Evolutionary conservation across 2,329 filamentous ascomycete species (phyloP).

Genomic region (Colletotrichum simmondsii): DNA sequence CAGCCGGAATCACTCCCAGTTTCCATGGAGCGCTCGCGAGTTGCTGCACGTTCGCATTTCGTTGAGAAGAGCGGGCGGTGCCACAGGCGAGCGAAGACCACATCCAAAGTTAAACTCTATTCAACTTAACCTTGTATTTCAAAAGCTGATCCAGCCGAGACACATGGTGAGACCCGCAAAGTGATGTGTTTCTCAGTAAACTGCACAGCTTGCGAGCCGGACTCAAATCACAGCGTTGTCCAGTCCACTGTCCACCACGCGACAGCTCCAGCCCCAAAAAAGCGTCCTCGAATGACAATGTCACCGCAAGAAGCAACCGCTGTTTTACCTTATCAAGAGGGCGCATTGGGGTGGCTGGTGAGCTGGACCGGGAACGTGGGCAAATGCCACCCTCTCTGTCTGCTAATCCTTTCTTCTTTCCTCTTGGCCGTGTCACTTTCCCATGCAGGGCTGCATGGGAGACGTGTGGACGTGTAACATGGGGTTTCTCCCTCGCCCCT

Average conservation of each 20-base stretch:
- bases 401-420: conserved; percentile 20
- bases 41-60: not conserved
- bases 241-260: not conserved
- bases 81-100: not conserved
- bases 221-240: not conserved
- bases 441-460: conserved; percentile 13
- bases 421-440: conserved; percentile 9
- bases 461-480: not conserved
- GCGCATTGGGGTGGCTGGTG: not conserved
- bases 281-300: not conserved
- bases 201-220: not conserved
- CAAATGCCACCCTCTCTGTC: not conserved
- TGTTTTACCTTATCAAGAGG: not conserved
- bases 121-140: not conserved
- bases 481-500: conserved; percentile 12
- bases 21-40: not conserved
- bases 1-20: not conserved
- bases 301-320: not conserved
- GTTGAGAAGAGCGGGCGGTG: not conserved
- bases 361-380: not conserved
- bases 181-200: not conserved
- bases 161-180: not conserved
- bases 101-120: not conserved
- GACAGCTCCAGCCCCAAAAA: not conserved
- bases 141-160: not conserved